Conservation (phyloP, 345 rosid genomes). For the Aquilaria yunnanensis region DNA sequence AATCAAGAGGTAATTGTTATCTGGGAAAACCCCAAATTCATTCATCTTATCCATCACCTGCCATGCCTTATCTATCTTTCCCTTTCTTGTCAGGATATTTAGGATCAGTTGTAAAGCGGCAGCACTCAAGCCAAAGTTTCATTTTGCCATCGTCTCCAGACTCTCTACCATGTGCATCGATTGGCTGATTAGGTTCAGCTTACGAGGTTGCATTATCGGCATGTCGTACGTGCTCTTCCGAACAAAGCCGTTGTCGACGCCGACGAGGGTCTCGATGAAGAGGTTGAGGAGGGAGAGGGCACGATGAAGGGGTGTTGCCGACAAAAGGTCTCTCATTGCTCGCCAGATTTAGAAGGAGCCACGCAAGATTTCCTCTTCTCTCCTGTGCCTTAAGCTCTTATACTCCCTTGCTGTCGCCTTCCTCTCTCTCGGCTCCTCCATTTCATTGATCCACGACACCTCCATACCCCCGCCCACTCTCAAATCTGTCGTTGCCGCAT, state of each 20-base stretch:
- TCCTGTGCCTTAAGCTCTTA: no score
- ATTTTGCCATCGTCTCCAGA: conserved; percentile 26
- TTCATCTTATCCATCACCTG: conserved; percentile 36
- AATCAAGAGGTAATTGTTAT: conserved; percentile 43
- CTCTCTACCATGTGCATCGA: conserved; percentile 27
- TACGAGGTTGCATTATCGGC: conserved; percentile 58
- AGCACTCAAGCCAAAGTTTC: conserved; percentile 20
- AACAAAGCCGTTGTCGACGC: conserved; percentile 44
- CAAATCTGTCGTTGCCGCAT: no score
- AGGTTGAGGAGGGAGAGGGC: conserved; percentile 33
- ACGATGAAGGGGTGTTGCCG: no score
- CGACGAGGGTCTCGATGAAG: conserved; percentile 37
- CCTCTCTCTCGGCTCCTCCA: no score
- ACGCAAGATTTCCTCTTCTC: no score
- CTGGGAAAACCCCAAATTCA: conserved; percentile 26
- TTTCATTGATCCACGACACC: no score
- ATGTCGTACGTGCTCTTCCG: conserved; percentile 47
- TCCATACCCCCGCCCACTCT: no score
- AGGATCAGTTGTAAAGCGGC: conserved; percentile 47
- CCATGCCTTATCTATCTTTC: conserved; percentile 42
- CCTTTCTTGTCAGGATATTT: conserved; percentile 29
- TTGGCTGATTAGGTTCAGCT: conserved; percentile 31
- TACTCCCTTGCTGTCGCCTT: no score
- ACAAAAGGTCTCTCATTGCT: no score
- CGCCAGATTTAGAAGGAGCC: no score